Evolutionary conservation across 2,329 filamentous ascomycete genomes (phyloP), one percentile per base, ranked within the genome.

Genomic region (Pseudogymnoascus destructans): DNA sequence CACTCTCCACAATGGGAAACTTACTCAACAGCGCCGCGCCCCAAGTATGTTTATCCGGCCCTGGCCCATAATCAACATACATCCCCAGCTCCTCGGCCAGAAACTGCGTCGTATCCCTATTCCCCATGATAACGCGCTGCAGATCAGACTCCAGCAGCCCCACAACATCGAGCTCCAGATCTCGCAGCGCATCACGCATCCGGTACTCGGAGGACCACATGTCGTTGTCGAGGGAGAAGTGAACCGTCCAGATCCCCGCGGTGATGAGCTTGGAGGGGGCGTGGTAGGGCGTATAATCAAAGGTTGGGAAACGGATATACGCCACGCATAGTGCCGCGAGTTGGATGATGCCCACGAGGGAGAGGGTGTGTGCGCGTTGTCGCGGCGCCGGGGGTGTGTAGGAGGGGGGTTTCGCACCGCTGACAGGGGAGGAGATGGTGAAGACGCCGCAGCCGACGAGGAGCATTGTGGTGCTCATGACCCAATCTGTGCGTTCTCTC

Each of bases 81-180:
- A 98, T 98, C 65, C 93, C 93, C 9, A 98, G 79, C 64, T 98
- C 91, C 70, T 97, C 92, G 17, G 93, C 91, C 7, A 98, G 80
- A 73, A 89, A 95, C 70, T 97, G 93, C 1, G 93, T 96, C 7
- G 89, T 87, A 70, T 98, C 93, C 64, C 93, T 87, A 74, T 97
- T 98, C 67, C 93, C 93, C 93, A 97, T 98, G 76, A 98, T 98
- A 73, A 98, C 95, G 65, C 92, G 88, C 74, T 98, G 93, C 33
- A 89, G 79, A 70, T 98, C 93, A 0, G 86, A 87, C 72, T 98
- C 93, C 0, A 98, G 79, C 17, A 98, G 80, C n/a, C 93, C 93
- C 52, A 98, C 80, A 4, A 98, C 89, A 68, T 98, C 93, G n/a
- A 98, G 75, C 72, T 98, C 93, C n/a, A 95, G 76, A 67, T 97